Percentiles rank a stretch among this genome's conserved stretches.
Conservation (phyloP, 129 eudicot species). For the Artemisia annua region DNA sequence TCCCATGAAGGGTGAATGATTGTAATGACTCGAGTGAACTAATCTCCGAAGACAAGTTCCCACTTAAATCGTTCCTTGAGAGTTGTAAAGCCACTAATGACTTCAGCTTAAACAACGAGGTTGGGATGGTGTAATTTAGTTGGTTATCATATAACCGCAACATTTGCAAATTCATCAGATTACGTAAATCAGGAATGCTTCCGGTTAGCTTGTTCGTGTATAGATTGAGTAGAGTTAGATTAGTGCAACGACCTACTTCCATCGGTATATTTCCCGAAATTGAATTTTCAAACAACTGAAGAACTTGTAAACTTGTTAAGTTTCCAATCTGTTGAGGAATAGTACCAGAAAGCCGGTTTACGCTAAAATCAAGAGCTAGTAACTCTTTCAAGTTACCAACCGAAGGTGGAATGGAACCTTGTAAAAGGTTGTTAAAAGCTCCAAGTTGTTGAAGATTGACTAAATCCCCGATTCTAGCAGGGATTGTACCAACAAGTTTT, state of each 20-base stretch:
- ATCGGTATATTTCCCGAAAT: conserved; percentile 63
- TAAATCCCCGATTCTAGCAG: no score
- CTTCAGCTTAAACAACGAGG: conserved; percentile 46
- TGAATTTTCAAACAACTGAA: conserved; percentile 50
- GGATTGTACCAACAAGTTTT: no score
- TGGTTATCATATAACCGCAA: conserved; percentile 54
- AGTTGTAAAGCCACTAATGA: conserved; percentile 56
- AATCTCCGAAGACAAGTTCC: no score
- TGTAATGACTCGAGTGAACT: no score
- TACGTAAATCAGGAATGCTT: conserved; percentile 64
- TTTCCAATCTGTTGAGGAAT: conserved; percentile 68
- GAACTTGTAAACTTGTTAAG: conserved; percentile 41
- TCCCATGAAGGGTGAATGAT: no score
- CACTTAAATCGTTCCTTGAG: conserved; percentile 14
- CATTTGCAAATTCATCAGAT: conserved; percentile 40
- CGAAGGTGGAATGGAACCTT: no score
- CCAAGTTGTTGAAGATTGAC: no score
- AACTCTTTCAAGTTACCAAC: no score
- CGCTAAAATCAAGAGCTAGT: no score
- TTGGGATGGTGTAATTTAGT: conserved; percentile 65
- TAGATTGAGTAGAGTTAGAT: conserved; percentile 42
- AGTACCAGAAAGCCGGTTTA: no score
- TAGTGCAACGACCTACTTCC: conserved; percentile 53
- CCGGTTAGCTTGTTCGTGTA: conserved; percentile 57
- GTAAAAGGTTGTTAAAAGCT: no score